A percentile compares a stretch with the other conserved stretches of the same genome.
These are phyloP conservation scores for Malassezia nana DNA, from an alignment of 1,284 basidiomycete genomes.

Conservation along the genomic window DNA sequence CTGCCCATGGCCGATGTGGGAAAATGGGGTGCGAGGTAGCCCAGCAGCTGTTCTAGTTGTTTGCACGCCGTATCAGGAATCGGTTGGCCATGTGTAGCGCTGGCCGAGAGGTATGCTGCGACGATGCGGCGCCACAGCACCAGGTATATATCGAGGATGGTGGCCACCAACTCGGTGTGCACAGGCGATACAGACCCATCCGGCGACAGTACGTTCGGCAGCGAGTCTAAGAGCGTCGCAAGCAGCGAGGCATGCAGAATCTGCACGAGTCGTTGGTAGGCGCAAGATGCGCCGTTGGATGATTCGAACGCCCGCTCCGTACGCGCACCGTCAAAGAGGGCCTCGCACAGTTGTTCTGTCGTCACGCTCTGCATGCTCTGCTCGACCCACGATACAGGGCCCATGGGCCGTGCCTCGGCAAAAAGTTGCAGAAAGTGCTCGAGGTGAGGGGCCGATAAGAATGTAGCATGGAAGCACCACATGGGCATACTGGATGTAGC, in stretches of 20 bases:
- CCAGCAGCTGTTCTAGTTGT: constrained; percentile 6
- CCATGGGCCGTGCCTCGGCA: not conserved
- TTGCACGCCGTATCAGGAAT: not conserved
- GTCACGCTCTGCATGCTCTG: not conserved
- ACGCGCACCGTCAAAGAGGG: not conserved
- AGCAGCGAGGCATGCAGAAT: constrained; percentile 11
- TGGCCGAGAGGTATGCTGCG: not conserved
- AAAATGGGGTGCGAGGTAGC: constrained; percentile 12
- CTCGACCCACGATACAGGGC: constrained; percentile 2
- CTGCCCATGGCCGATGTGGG: not conserved
- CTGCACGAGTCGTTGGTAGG: constrained; percentile 2
- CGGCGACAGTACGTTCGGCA: not conserved
- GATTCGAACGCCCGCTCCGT: not conserved
- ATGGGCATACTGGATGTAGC: constrained; percentile 14
- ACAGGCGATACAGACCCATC: not conserved
- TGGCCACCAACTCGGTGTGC: constrained; percentile 7
- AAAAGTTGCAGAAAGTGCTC: constrained; percentile 30
- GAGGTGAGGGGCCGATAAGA: constrained; percentile 25
- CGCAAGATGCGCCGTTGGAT: not conserved
- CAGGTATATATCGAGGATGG: constrained; percentile 2
- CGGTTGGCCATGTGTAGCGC: not conserved
- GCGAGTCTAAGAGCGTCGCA: constrained; percentile 10
- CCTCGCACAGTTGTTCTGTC: constrained; percentile 1
- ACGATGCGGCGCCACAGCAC: constrained; percentile 10
- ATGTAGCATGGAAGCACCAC: constrained; percentile 36